A percentile compares a stretch with the other conserved stretches of the same genome.
Evolutionary conservation across 192 early-diverging fungal species (phyloP).

Genomic region (Gamsiella multidivaricata): DNA sequence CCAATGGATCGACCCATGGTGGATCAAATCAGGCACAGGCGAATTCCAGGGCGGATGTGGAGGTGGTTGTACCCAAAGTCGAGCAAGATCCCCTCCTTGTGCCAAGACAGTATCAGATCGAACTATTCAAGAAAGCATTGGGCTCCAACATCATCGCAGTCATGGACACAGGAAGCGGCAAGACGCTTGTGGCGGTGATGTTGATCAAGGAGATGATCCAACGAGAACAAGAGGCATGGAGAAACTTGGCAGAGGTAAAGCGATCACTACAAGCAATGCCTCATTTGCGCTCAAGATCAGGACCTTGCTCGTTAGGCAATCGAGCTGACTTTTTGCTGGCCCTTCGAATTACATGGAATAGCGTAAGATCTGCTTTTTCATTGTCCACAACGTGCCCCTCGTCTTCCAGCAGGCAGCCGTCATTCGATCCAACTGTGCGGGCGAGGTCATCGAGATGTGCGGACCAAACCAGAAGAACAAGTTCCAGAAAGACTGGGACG

Average conservation of each 20-base stretch:
- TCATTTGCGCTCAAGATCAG: too few relatives aligned
- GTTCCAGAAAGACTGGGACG: slow-evolving; percentile 72
- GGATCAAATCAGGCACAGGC: too few relatives aligned
- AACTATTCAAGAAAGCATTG: slow-evolving; percentile 75
- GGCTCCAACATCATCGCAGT: slow-evolving; percentile 86
- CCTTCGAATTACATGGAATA: slow-evolving; percentile 4
- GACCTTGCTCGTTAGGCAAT: too few relatives aligned
- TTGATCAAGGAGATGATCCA: slow-evolving; percentile 80
- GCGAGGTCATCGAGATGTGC: slow-evolving; percentile 70
- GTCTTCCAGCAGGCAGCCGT: slow-evolving; percentile 87
- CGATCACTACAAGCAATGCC: too few relatives aligned
- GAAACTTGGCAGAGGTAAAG: background rate
- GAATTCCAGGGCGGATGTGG: too few relatives aligned
- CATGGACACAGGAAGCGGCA: slow-evolving; percentile 93
- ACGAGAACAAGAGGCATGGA: slow-evolving; percentile 41
- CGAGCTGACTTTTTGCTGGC: too few relatives aligned
- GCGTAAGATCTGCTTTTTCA: slow-evolving; percentile 73
- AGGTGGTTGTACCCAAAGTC: background rate
- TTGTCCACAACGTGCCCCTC: slow-evolving; percentile 90
- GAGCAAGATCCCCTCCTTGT: slow-evolving; percentile 19
- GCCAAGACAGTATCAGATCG: slow-evolving; percentile 85
- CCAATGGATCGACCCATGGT: too few relatives aligned
- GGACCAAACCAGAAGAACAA: slow-evolving; percentile 77
- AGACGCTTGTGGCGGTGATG: slow-evolving; percentile 90
- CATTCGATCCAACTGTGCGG: slow-evolving; percentile 74